Percentiles rank a stretch among this genome's conserved stretches.
Conservation (phyloP, 2,329 filamentous ascomycete species). For the Claviceps digitariae region DNA sequence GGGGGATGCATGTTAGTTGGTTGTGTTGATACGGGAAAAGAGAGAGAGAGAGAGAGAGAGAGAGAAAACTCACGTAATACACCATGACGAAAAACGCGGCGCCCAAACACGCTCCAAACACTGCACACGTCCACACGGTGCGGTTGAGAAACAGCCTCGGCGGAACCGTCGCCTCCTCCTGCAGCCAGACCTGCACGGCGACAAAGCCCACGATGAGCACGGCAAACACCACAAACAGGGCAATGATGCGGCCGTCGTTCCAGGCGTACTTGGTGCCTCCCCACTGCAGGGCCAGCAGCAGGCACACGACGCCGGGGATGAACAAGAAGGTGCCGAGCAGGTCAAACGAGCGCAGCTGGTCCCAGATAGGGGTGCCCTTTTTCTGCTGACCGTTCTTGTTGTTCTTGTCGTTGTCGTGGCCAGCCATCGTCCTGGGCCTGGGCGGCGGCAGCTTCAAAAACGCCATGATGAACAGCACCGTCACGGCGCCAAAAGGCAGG, state of each 20-base stretch:
- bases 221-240: slow-evolving; percentile 6
- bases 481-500: slow-evolving; percentile 23
- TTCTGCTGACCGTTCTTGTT: slow-evolving; percentile 1
- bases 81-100: slow-evolving; percentile 6
- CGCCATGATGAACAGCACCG: slow-evolving; percentile 17
- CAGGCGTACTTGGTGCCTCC: slow-evolving; percentile 24
- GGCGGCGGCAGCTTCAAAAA: slow-evolving; percentile 7
- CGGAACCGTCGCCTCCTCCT: slow-evolving; percentile 8
- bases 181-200: slow-evolving; percentile 19
- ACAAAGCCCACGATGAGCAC: slow-evolving; percentile 15
- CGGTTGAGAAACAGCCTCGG: slow-evolving; percentile 5
- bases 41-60: slow-evolving; percentile 11
- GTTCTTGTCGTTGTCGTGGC: slow-evolving; percentile 3
- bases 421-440: slow-evolving; percentile 4
- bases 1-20: slow-evolving; percentile 18
- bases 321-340: slow-evolving; percentile 19
- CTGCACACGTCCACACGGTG: slow-evolving; percentile 15
- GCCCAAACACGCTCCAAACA: slow-evolving; percentile 13
- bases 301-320: slow-evolving; percentile 26
- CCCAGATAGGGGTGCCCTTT: not conserved
- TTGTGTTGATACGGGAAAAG: slow-evolving; percentile 15
- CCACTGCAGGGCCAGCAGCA: slow-evolving; percentile 38
- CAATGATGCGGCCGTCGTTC: slow-evolving; percentile 6
- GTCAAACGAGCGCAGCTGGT: slow-evolving; percentile 6
- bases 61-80: slow-evolving; percentile 6